Evolutionary conservation across 2,329 filamentous ascomycete species (phyloP).

Genomic region (Calonectria montana): DNA sequence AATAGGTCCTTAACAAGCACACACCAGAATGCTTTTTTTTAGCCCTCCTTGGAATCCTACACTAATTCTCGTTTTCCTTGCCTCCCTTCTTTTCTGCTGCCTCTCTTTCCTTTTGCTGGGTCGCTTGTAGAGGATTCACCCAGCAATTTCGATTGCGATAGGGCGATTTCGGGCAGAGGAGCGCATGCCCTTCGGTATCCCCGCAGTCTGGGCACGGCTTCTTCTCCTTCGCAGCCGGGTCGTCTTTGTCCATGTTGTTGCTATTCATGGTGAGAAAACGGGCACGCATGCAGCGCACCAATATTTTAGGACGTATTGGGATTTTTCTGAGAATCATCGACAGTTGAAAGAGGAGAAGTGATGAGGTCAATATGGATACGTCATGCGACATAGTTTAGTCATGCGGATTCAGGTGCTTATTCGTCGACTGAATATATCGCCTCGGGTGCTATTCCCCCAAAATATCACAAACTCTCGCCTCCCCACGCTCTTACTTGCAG

Average conservation of each 20-base stretch:
- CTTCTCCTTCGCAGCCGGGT: neutral
- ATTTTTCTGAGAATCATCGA: neutral
- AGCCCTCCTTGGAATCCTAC: neutral
- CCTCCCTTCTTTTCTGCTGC: neutral
- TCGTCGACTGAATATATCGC: neutral
- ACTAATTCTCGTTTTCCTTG: neutral
- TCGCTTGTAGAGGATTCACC: neutral
- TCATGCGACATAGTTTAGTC: neutral
- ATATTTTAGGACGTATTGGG: neutral
- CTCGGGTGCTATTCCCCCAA: neutral
- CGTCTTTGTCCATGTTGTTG: neutral
- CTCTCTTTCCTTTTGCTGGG: neutral
- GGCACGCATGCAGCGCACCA: neutral
- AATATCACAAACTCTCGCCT: neutral
- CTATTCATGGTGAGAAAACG: neutral
- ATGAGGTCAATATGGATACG: neutral
- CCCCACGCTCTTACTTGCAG: neutral
- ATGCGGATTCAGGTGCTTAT: neutral
- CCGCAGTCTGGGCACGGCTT: constrained; percentile 9
- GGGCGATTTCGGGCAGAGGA: constrained; percentile 8
- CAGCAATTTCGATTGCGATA: constrained; percentile 19
- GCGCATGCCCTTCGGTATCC: neutral
- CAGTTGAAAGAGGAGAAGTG: neutral
- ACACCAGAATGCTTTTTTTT: neutral
- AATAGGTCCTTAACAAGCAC: neutral